Base-by-base conservation (phyloP, 2,329 filamentous ascomycete genomes). In the Byssoonygena ceratinophila region DNA sequence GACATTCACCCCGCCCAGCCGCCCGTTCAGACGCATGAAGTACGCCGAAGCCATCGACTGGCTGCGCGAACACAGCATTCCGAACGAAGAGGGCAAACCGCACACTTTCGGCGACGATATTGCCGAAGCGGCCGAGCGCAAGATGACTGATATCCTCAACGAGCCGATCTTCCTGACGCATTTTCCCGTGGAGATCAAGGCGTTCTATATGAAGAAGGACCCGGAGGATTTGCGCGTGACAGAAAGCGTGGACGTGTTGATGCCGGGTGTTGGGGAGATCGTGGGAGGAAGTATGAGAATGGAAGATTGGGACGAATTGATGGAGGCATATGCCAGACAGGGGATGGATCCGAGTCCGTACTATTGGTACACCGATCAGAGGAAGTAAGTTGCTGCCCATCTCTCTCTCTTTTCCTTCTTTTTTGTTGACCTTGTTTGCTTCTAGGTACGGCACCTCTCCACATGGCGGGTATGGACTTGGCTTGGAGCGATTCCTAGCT, bases 341-440 rank as follows among this genome's bases (percentile, higher is more conserved):
- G 84, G 84, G 37, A 94, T 97, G 68, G 82, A 87, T 62, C 81
- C 89, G 18, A 80, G 79, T 61, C 83, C 84, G 43, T 97, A 97
- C 74, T 97, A 94, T 78, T 98, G 92, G 92, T 98, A 97, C 75
- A 94, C 89, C 29, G 92, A 96, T 73, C 89, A 95, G 79, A 79
- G 90, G 67, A 94, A 92, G 87, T 90, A 72, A 76, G 84, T 81
- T 56, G 55, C 57, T 48, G 7, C 51, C 43, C 18, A 49, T 20
- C 39, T 44, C 8, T 36, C 51, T 48, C 43, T 50, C 11, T 18
- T 11, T 6, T 23, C n/a, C 23, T 12, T 12, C 12, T 4, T 40
- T 14, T 2, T 22, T 22, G 2, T 20, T 6, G 18, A 2, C n/a
- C 12, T 20, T 9, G 45, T 48, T 11, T 55, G 36, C 25, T 18